Conservation (phyloP, 2,329 filamentous ascomycete species). For the Xylariaceae sp. region DNA sequence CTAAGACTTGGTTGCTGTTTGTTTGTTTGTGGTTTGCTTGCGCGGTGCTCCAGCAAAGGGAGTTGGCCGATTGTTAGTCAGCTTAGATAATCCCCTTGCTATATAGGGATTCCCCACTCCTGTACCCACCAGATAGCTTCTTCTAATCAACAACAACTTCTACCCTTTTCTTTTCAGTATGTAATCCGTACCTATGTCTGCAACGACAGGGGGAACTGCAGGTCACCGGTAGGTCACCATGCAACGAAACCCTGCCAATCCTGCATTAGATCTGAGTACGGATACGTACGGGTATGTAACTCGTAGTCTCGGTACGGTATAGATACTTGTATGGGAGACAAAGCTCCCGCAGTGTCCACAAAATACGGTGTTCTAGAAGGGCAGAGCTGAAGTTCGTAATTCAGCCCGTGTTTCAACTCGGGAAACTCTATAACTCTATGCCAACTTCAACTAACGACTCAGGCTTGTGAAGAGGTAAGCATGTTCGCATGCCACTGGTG, state of each 20-base stretch:
- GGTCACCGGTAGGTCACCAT: background rate
- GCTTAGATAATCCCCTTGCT: too few species aligned
- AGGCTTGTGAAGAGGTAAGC: background rate
- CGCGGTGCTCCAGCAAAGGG: too few species aligned
- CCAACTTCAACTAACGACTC: background rate
- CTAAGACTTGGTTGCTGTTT: too few species aligned
- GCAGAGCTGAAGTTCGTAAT: background rate
- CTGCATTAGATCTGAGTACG: background rate
- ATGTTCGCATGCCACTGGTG: background rate
- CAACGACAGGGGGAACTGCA: background rate
- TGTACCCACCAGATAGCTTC: too few species aligned
- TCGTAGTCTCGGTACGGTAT: background rate
- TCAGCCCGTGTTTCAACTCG: background rate
- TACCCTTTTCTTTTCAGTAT: too few species aligned
- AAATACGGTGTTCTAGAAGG: background rate
- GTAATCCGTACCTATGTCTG: background rate
- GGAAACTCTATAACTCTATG: background rate
- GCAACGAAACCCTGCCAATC: background rate
- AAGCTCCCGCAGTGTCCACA: too few species aligned
- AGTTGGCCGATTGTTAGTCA: too few species aligned
- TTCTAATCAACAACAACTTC: too few species aligned
- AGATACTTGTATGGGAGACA: background rate
- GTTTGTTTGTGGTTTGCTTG: too few species aligned
- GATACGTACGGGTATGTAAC: background rate
- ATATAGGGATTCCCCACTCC: too few species aligned